Base-by-base conservation (phyloP, 352 stramenopile genomes). In the Phytophthora hybrid region DNA sequence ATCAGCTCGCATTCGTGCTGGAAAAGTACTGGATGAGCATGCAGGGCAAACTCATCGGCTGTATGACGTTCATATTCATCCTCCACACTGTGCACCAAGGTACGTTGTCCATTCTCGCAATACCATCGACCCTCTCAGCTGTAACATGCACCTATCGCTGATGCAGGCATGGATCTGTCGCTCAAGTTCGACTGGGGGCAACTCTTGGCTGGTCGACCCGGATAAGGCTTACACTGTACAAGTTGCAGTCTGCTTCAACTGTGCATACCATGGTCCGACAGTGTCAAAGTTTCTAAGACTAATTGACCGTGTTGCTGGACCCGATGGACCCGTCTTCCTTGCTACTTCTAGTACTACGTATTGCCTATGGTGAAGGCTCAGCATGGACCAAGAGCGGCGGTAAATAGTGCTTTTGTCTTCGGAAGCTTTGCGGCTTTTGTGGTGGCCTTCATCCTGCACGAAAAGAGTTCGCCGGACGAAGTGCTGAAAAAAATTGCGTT, bases 401-500 rank as follows among this genome's bases (percentile, higher is more conserved):
- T 80, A 32, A 73, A 60, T 19, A 77, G 53, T 46, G 77, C 80
- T 4, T 58, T 84, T 52, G 18, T 73, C 16, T 78, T 88, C 21
- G 84, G 82, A 46, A 75, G 58, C 29, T 72, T 87, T 29, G 84
- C 73, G 4, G 71, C 70, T 0, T 65, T 91, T 10, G 63, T 90
- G 41, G 56, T 86, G n/a, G 78, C 72, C 1, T 83, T 83, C 47
- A 80, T 91, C 5, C 53, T 57, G 34, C 73, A 74, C 29, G 63
- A 83, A 32, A 67, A 74, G 16, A 71, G 52, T 56, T 71, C 63
- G 10, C 73, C 73, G 0, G 71, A 80, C 31, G 78, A 83, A 18
- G 64, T 83, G 5, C 80, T 85, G 18, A 75, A 87, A 51, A 77
- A 87, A 63, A 78, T 85, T 58, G 79, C 79, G 34, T 87, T 84